Base-by-base conservation (phyloP, 768 basidiomycete species). In the Mrakia gelida region DNA sequence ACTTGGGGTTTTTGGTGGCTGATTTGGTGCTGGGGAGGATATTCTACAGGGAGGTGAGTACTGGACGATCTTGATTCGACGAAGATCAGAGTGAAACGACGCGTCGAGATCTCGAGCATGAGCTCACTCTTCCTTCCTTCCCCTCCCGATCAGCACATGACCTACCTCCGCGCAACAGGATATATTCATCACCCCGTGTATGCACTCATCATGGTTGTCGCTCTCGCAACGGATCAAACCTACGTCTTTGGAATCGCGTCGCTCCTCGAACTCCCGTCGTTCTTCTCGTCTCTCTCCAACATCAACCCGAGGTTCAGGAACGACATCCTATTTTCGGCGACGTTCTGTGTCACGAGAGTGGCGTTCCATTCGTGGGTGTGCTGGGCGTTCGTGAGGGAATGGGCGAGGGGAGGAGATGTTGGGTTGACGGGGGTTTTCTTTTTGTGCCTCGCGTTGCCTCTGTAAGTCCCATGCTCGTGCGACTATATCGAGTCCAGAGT, bases 191-290 rank as follows among this genome's bases (percentile, higher is more conserved):
- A 75, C 43, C 34, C n/a, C 23, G 61, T 45, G 13, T 75, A 75
- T 43, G 10, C 61, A 2, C 26, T 75, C 41, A 43, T 75, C 26
- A 32, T 75, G 13, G n/a, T 75, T 10, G 38, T 43, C 41, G 7
- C 61, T 5, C 11, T 75, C 38, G 41, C 61, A 11, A 41, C 54
- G 38, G 3, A 30, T 0, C 73, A 63, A 45, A 34, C 23, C 2
- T 45, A 8, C 38, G 5, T 63, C 13, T 75, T 63, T 16, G 61
- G 38, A 5, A 59, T 75, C 30, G 59, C 13, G 32, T 38, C 73
- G 26, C 41, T 75, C 43, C 21, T 75, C 26, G 73, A 75, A 43
- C n/a, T 75, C 34, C 73, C 61, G 13, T 43, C 61, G 61, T 75
- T 75, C 61, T 41, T 75, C 73, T 56, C 59, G 43, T 54, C 73